These are phyloP conservation scores for Amaranthus palmeri DNA, from an alignment of 148 eudicot species.

Conservation along the genomic window DNA sequence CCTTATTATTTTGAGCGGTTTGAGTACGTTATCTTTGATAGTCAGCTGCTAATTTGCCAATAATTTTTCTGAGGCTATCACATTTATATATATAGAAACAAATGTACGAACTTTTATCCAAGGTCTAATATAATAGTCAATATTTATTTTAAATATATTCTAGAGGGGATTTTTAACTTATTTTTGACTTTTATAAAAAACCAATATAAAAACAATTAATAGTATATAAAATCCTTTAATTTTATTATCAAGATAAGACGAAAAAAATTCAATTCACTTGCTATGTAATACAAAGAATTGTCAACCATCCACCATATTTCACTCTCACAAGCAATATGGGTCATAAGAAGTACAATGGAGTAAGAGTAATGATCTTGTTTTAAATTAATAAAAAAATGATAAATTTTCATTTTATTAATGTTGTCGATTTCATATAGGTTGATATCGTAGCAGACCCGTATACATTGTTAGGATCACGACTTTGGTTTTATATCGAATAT, in stretches of 20 bases:
- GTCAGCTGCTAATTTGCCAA: no score
- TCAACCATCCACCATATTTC: conserved; percentile 21
- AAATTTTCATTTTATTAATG: no score
- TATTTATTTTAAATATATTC: conserved; percentile 4
- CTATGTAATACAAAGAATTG: conserved; percentile 14
- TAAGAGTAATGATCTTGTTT: no score
- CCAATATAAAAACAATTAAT: background rate
- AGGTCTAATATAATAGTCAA: background rate
- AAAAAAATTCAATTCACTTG: background rate
- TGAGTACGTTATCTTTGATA: background rate
- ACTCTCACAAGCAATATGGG: conserved; percentile 22
- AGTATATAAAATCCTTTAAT: background rate
- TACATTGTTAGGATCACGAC: no score
- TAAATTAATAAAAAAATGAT: no score
- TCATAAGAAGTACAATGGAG: background rate
- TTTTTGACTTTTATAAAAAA: conserved; percentile 20
- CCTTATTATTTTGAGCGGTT: background rate
- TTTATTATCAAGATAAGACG: no score
- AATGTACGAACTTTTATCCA: background rate
- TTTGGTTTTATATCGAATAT: no score
- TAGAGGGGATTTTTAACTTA: conserved; percentile 20
- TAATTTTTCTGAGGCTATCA: no score
- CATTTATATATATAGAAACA: background rate
- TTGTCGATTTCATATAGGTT: no score
- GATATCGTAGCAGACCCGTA: no score